Evolutionary conservation across 2,329 filamentous ascomycete species (phyloP), one percentile per base, ranked within the genome.

Genomic region (Ceratocystis ficicola): DNA sequence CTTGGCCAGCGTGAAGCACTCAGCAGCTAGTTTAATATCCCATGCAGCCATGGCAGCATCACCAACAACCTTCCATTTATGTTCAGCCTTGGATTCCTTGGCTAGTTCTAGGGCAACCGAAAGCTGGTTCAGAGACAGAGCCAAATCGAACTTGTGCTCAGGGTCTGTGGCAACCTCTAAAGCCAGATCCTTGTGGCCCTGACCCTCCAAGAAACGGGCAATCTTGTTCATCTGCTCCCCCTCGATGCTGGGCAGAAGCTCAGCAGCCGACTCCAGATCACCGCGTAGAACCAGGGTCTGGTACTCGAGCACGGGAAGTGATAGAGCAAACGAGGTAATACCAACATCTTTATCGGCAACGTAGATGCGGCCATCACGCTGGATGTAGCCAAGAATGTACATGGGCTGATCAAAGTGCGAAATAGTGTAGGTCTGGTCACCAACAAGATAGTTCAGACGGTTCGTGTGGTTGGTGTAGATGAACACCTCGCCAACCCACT

Each of bases 401-500:
- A 95, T 91, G 30, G 91, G 85, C 74, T 92, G 87, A 76, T 99
- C 94, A 72, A 96, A 97, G 77, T 97, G 93, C 12, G 92, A 94
- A 70, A 99, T 89, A 2, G 93, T 96, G 80, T 97, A 96, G 15
- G 91, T 95, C 78, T 97, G 92, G 77, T 97, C 94, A 70, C 94
- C 94, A 15, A 99, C 93, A 25, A 99, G 85, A 78, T 97, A 97
- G 80, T 97, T 97, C 68, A 99, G 81, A 69, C 94, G 89, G 80
- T 97, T 96, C 8, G 92, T 95, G 75, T 83, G 89, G 81, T 95
- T 97, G 65, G 94, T 96, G 82, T 97, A 99, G 75, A 97, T 92
- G 81, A 99, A 96, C 79, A 93, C 96, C 78, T 99, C 94, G 69
- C 94, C 94, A 66, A 99, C 89, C 94, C 94, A 99, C 78, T 95